phyloP scores from a whole-genome alignment of 2,329 filamentous ascomycete species.

The Pleochaeta shiraiana region DNA sequence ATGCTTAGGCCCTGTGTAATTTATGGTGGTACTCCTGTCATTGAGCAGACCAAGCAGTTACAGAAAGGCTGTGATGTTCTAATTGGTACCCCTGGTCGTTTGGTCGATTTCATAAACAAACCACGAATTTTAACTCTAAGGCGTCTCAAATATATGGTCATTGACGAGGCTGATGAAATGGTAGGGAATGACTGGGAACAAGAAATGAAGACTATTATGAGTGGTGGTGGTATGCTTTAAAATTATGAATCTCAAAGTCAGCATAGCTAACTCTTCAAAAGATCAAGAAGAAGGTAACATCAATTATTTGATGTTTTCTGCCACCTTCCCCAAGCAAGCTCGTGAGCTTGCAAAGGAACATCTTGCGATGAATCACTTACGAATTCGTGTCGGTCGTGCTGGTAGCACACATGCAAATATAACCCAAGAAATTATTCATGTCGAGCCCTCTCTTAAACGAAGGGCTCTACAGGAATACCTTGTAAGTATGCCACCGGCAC shows the following conservation, averaged over 20 bases:
- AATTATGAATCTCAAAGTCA: not conserved
- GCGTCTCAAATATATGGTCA: conserved; percentile 59
- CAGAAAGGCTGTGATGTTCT: conserved; percentile 73
- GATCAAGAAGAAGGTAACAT: conserved; percentile 49
- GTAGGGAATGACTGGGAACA: conserved; percentile 58
- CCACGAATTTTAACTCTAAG: conserved; percentile 45
- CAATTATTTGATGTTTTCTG: conserved; percentile 70
- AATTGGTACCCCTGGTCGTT: conserved; percentile 68
- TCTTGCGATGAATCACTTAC: conserved; percentile 50
- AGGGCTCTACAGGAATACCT: conserved; percentile 52
- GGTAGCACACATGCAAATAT: conserved; percentile 73
- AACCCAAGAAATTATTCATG: conserved; percentile 49
- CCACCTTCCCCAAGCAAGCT: conserved; percentile 69
- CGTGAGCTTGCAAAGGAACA: conserved; percentile 58
- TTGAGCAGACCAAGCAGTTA: conserved; percentile 49
- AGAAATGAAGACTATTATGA: conserved; percentile 54
- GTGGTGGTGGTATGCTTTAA: conserved; percentile 46
- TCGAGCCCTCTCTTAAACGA: conserved; percentile 44
- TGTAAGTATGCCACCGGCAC: conserved; percentile 42
- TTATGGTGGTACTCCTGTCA: conserved; percentile 64
- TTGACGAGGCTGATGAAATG: conserved; percentile 94
- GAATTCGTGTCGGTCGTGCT: conserved; percentile 68
- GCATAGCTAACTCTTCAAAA: conserved; percentile 21
- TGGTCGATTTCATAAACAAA: conserved; percentile 63
- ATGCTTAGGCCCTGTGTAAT: conserved; percentile 83